These are phyloP conservation scores for Thelephora terrestris DNA, from an alignment of 1,284 basidiomycete species.

Conservation along the genomic window DNA sequence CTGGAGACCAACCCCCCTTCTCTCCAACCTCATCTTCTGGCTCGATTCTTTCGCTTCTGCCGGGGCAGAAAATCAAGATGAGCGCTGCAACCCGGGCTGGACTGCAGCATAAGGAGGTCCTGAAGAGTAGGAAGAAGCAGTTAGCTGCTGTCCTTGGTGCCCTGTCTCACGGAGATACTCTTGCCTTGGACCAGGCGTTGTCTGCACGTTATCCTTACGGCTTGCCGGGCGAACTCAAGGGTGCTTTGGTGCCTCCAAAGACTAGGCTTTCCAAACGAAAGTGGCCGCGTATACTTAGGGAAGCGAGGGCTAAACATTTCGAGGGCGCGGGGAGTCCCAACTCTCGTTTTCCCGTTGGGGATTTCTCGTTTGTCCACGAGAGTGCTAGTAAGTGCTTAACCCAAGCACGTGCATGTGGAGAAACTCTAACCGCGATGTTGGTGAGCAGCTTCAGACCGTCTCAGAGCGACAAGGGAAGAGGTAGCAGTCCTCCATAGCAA, in stretches of 20 bases:
- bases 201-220: slow-evolving; percentile 49
- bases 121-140: slow-evolving; percentile 57
- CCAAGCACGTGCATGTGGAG: slow-evolving; percentile 4
- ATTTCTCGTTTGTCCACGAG: slow-evolving; percentile 50
- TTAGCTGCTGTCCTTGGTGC: slow-evolving; percentile 56
- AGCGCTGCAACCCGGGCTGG: slow-evolving; percentile 54
- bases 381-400: slow-evolving; percentile 55
- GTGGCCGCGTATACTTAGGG: slow-evolving; percentile 20
- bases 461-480: slow-evolving; percentile 56
- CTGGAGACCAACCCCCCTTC: background rate
- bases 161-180: slow-evolving; percentile 49
- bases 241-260: slow-evolving; percentile 13
- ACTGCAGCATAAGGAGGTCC: slow-evolving; percentile 62
- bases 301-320: background rate
- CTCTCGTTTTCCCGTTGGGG: slow-evolving; percentile 30
- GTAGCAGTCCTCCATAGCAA: slow-evolving; percentile 49
- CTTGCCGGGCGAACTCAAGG: slow-evolving; percentile 14
- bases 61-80: slow-evolving; percentile 37
- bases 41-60: background rate
- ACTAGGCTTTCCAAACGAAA: slow-evolving; percentile 23
- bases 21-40: background rate
- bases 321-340: background rate
- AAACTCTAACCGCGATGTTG: slow-evolving; percentile 5
- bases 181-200: slow-evolving; percentile 66
- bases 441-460: slow-evolving; percentile 54